Evolutionary conservation across 2,329 filamentous ascomycete genomes (phyloP), one percentile per base, ranked within the genome.

Genomic region (Beauveria pseudobassiana): DNA sequence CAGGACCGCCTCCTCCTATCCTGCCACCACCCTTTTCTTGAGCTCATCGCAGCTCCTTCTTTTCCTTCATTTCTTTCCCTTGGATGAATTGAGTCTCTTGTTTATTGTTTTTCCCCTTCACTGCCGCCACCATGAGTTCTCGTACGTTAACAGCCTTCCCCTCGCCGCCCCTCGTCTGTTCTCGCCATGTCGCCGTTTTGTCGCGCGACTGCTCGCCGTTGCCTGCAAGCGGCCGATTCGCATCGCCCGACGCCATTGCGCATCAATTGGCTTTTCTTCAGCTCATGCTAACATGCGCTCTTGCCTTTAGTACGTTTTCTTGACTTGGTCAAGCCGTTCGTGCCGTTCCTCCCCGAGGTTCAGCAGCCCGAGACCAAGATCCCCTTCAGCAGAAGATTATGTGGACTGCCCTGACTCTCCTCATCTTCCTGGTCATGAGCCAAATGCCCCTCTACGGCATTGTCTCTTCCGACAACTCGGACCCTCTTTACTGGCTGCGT

Each of bases 361-460:
- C 90, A 93, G 82, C 89, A 96, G 74, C 95, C 95, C 70, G 95
- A 99, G 82, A 96, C 93, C 77, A 98, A 97, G 84, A 89, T 96
- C 63, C 91, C 93, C 69, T 99, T 99, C 88, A 96, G 98, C 95
- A 98, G 80, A 93, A 93, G 84, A 81, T 95, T 82, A 93, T 93
- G 90, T 95, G 90, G 90, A 95, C 90, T 68, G 90, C 89, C 76
- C 87, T 93, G 76, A 98, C 95, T 67, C 86, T 99, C 71, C 83
- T 99, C 77, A 96, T 98, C 81, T 99, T 99, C 87, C 82, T 99
- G 84, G 92, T 99, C 79, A 99, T 99, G 95, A 97, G 92, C 82
- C 95, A 97, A 82, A 98, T 99, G 95, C 93, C 95, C 67, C 82
- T 95, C 65, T 99, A 99, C 81, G 95, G 95, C 80, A 99, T 99